phyloP scores from a whole-genome alignment of 106 monocot species.

The Dendrobium nobile region DNA sequence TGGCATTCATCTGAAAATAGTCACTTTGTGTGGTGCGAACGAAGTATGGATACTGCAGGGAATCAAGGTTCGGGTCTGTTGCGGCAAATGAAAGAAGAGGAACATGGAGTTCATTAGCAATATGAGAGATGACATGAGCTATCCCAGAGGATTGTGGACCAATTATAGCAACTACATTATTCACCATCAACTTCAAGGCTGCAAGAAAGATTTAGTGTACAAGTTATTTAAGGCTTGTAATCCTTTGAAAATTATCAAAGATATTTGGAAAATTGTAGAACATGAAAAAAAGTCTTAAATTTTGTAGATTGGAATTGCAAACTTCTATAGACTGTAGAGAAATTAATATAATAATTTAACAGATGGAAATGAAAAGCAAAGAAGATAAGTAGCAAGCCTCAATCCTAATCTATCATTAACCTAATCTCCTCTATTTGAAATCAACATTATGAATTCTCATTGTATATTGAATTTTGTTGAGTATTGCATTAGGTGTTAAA shows the following conservation, averaged over 20 bases:
- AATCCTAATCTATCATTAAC: background rate
- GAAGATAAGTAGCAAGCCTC: background rate
- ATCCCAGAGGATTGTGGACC: conserved; percentile 80
- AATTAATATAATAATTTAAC: background rate
- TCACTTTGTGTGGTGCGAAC: conserved; percentile 48
- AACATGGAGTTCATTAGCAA: conserved; percentile 56
- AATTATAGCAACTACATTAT: conserved; percentile 64
- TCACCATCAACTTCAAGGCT: conserved; percentile 77
- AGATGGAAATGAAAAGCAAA: background rate
- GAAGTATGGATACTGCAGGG: conserved; percentile 62
- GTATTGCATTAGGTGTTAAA: background rate
- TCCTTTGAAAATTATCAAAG: background rate
- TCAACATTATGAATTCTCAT: background rate
- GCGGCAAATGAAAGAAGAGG: conserved; percentile 78
- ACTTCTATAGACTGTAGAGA: background rate
- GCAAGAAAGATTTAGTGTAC: conserved; percentile 1
- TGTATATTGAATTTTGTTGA: background rate
- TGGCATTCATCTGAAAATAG: conserved; percentile 69
- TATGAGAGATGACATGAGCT: conserved; percentile 62
- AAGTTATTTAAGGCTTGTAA: background rate
- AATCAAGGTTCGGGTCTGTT: conserved; percentile 59
- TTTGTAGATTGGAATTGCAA: background rate
- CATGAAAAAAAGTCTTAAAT: background rate
- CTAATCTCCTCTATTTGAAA: background rate
- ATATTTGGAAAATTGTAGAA: background rate